Evolutionary conservation across 208 protist species (phyloP), one percentile per base, ranked within the genome.

Genomic region (Eutreptiella sp.): DNA sequence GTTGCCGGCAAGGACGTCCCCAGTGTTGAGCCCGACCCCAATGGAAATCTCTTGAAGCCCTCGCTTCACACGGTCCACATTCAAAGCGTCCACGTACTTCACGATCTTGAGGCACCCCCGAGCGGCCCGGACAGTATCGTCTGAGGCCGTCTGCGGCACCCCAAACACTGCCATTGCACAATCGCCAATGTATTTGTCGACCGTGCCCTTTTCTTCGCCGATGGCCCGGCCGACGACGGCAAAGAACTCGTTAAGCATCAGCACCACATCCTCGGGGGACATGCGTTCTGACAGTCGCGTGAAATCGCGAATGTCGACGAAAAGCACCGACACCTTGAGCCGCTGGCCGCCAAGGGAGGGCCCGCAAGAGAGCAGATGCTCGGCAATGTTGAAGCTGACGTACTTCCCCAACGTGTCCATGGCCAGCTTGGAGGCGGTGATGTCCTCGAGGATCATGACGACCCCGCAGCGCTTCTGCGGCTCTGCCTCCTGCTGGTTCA

Each of bases 111-210:
- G 68, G 7, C 36, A 66, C 5, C 38, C 26, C 19, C 23, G 41
- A 33, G 55, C 67, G 4, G 69, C 68, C n/a, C 68, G 47, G 21
- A 75, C 2, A 11, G 63, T 26, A 45, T 75, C 41, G 42, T 76
- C 63, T 1, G 4, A 4, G 2, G 54, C 38, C 3, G 45, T 4
- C 36, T 41, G 48, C 5, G 72, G 57, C 7, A 63, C 66, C 11
- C 46, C 60, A 27, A 52, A 79, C n/a, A 79, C 32, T 4, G 47
- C 73, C 73, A 77, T 76, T 0, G 80, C 45, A 14, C 63, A 38
- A 63, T 79, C 73, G 24, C 73, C 73, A 28, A 79, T 75, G 48
- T 63, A 80, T 36, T 80, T 80, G 41, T 80, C 74, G 29, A 80
- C 14, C 35, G 72, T 65, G 19, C 74, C 72, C 24, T 36, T 5